Base-by-base conservation (phyloP, 2,329 filamentous ascomycete species). In the Chalaropsis thielavioides region DNA sequence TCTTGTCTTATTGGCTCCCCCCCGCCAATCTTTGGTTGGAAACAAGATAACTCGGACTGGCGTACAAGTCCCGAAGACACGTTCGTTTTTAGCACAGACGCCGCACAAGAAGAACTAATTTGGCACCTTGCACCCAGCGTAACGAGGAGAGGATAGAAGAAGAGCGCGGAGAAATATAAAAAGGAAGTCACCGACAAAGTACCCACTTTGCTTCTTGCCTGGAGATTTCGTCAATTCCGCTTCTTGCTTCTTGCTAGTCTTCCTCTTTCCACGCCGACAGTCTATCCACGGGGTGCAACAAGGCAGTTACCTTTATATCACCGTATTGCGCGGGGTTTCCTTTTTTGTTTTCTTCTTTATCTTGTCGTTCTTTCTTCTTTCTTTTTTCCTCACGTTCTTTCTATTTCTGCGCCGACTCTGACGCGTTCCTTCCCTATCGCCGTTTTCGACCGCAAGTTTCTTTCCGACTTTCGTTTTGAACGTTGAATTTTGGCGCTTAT, bases 81-180 rank as follows among this genome's bases (percentile, higher is more conserved):
- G 17, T 44, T 64, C 56, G 56, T 49, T 60, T 64, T 60, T 56
- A 46, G 54, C 51, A 58, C 51, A 56, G 54, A 61, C 41, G 41
- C 41, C 41, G 49, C 49, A 27, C 22, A 17, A 56, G 19, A 63
- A 41, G 38, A n/a, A 35, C 51, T 58, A 58, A 58, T 61, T 61
- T 61, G 59, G 41, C 41, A 61, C 31, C n/a, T 40, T 43, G 27
- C 51, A 35, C n/a, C 51, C n/a, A 58, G 51, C 38, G n/a, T 35
- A 15, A 35, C 19, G n/a, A 58, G 27, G 51, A 13, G 31, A 58
- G 19, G 46, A 27, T 1, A 35, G 11, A 58, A n/a, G 3, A 46
- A 46, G 8, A 46, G 43, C 3, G 3, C 43, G 13, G 35, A 38
- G 8, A 38, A 38, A 38, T 38, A 38, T 7, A 38, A 6, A 38